These are phyloP conservation scores for Massarina eburnea DNA, from an alignment of 2,329 filamentous ascomycete genomes.

Conservation along the genomic window DNA sequence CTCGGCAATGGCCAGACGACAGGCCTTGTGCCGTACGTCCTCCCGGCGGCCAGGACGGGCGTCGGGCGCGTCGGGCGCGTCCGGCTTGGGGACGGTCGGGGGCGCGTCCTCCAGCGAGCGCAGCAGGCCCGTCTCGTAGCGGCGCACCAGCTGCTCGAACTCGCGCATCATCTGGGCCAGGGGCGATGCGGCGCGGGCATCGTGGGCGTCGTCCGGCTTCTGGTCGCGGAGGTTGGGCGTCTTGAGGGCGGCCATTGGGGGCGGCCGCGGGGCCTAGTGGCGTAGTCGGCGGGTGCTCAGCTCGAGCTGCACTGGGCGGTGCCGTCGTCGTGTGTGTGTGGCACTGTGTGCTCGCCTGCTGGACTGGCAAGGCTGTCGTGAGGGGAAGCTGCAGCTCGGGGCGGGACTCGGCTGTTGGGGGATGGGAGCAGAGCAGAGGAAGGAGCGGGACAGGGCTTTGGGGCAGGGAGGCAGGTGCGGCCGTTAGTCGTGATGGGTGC, in stretches of 20 bases:
- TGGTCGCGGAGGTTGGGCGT: slow-evolving; percentile 23
- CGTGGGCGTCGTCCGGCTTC: slow-evolving; percentile 18
- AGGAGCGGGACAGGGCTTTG: slow-evolving; percentile 3
- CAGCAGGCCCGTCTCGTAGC: slow-evolving; percentile 32
- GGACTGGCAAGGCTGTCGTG: slow-evolving; percentile 2
- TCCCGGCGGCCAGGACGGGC: slow-evolving; percentile 10
- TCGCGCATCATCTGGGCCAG: slow-evolving; percentile 37
- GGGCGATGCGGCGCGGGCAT: slow-evolving; percentile 13
- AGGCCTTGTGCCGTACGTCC: slow-evolving; percentile 30
- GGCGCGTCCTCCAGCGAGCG: slow-evolving; percentile 25
- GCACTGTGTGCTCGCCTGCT: background rate
- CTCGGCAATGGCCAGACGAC: slow-evolving; percentile 36
- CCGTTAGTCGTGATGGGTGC: slow-evolving; percentile 3
- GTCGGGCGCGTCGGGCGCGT: background rate
- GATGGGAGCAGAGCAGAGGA: background rate
- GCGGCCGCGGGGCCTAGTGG: slow-evolving; percentile 3
- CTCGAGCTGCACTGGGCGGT: background rate
- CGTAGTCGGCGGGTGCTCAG: background rate
- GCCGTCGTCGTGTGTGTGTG: background rate
- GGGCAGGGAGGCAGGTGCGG: slow-evolving; percentile 2
- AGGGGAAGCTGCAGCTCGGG: slow-evolving; percentile 7
- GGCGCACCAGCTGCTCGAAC: slow-evolving; percentile 33
- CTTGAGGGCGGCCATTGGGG: slow-evolving; percentile 33
- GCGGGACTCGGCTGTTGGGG: too few species aligned
- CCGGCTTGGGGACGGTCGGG: background rate